These are phyloP conservation scores for Sodiomyces alkalinus DNA, from an alignment of 2,329 filamentous ascomycete species.

Conservation along the genomic window DNA sequence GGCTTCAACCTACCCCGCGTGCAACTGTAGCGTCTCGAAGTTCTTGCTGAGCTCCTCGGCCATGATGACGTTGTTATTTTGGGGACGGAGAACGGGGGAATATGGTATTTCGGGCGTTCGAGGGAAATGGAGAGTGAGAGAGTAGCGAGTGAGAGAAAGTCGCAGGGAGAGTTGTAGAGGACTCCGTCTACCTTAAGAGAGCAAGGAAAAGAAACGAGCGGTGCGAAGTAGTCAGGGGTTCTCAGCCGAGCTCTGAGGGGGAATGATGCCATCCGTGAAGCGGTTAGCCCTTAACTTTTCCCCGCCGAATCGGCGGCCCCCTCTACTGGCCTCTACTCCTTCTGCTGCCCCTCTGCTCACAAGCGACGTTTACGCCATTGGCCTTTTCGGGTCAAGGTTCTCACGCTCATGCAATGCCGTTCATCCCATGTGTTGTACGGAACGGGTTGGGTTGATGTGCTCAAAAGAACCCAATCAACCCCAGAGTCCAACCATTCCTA, in stretches of 20 bases:
- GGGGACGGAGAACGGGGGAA: slow-evolving; percentile 1
- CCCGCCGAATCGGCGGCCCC: too few species aligned
- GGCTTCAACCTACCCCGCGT: slow-evolving; percentile 50
- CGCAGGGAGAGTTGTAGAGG: background rate
- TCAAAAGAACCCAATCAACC: too few species aligned
- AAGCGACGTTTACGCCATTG: too few species aligned
- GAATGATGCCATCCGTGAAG: slow-evolving; percentile 9
- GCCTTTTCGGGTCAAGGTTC: too few species aligned
- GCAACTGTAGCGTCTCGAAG: slow-evolving; percentile 77
- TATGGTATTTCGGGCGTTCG: too few species aligned
- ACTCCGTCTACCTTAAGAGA: slow-evolving; percentile 1
- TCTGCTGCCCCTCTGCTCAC: too few species aligned
- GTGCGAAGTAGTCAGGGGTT: background rate
- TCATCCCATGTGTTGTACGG: too few species aligned
- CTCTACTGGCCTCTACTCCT: too few species aligned
- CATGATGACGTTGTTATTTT: slow-evolving; percentile 15
- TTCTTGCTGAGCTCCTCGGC: slow-evolving; percentile 35
- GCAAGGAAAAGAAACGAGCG: background rate
- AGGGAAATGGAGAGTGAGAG: background rate
- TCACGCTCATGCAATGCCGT: too few species aligned
- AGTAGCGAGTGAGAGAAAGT: background rate
- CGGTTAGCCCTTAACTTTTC: too few species aligned
- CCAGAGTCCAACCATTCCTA: too few species aligned
- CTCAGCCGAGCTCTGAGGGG: background rate
- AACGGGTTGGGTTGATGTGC: too few species aligned